These are phyloP conservation scores for Lachnellula subtilissima DNA, from an alignment of 2,329 filamentous ascomycete species.

Conservation along the genomic window DNA sequence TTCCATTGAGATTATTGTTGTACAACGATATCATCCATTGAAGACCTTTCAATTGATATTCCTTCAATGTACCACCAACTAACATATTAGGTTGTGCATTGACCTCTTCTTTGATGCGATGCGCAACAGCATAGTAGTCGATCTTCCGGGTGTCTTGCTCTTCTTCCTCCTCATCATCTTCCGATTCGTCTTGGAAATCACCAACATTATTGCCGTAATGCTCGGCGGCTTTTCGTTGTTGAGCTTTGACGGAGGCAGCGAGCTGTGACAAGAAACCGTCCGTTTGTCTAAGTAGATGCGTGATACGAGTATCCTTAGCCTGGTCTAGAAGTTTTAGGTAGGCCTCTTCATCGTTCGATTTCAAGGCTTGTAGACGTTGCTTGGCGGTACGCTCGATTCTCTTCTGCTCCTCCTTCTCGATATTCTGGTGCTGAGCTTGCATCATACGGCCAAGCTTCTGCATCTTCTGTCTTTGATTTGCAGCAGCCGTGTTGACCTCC, in stretches of 20 bases:
- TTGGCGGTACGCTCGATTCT: conserved; percentile 96
- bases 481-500: conserved; percentile 67
- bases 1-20: conserved; percentile 99
- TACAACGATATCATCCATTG: conserved; percentile 99
- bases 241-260: conserved; percentile 86
- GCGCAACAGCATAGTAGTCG: conserved; percentile 97
- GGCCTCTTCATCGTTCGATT: conserved; percentile 98
- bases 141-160: conserved; percentile 74
- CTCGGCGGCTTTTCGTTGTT: conserved; percentile 79
- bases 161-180: conserved; percentile 63
- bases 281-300: conserved; percentile 91
- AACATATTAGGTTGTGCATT: conserved; percentile 76
- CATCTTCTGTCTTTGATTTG: conserved; percentile 65
- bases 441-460: conserved; percentile 87
- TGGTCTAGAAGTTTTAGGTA: conserved; percentile 97
- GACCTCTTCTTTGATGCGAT: conserved; percentile 91
- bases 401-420: conserved; percentile 99
- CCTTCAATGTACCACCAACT: conserved; percentile 88
- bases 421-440: conserved; percentile 85
- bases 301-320: conserved; percentile 98
- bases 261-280: conserved; percentile 97
- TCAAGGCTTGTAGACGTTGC: conserved; percentile 97
- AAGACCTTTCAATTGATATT: conserved; percentile 96
- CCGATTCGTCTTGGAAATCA: conserved; percentile 52
- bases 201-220: conserved; percentile 64